Percentiles rank a stretch among this genome's conserved stretches.
Evolutionary conservation across 2,329 filamentous ascomycete species (phyloP).

Genomic region (Fusarium fujikuroi): DNA sequence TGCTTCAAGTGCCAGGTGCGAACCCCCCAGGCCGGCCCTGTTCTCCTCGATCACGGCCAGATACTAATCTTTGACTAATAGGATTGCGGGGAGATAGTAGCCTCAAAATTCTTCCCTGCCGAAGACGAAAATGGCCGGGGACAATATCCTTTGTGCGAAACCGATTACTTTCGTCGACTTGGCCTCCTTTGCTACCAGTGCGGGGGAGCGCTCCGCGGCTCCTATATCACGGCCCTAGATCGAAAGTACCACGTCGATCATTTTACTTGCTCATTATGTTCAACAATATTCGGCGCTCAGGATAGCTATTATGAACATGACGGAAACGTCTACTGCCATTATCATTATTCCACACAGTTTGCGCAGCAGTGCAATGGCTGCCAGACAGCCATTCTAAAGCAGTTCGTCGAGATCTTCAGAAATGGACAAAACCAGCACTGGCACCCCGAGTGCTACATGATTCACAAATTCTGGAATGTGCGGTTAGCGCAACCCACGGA

Average conservation of each 20-base stretch:
- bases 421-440: constrained; percentile 99
- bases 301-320: constrained; percentile 99
- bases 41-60: neutral
- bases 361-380: constrained; percentile 97
- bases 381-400: constrained; percentile 95
- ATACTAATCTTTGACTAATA: constrained; percentile 53
- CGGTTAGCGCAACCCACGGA: constrained; percentile 75
- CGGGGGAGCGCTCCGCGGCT: constrained; percentile 90
- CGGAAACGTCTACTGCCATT: constrained; percentile 96
- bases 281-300: constrained; percentile 96
- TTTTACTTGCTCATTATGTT: constrained; percentile 97
- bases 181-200: constrained; percentile 93
- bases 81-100: constrained; percentile 97
- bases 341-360: constrained; percentile 97
- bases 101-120: constrained; percentile 98
- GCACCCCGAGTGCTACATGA: constrained; percentile 99
- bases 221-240: constrained; percentile 97
- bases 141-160: constrained; percentile 97
- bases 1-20: constrained; percentile 95
- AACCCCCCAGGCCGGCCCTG: neutral
- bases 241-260: constrained; percentile 99
- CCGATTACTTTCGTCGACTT: constrained; percentile 93
- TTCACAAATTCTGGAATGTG: constrained; percentile 99
- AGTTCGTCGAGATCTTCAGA: constrained; percentile 98
- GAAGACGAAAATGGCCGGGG: constrained; percentile 86